Evolutionary conservation across 2,329 filamentous ascomycete genomes (phyloP).

Genomic region (Colletotrichum aenigma): DNA sequence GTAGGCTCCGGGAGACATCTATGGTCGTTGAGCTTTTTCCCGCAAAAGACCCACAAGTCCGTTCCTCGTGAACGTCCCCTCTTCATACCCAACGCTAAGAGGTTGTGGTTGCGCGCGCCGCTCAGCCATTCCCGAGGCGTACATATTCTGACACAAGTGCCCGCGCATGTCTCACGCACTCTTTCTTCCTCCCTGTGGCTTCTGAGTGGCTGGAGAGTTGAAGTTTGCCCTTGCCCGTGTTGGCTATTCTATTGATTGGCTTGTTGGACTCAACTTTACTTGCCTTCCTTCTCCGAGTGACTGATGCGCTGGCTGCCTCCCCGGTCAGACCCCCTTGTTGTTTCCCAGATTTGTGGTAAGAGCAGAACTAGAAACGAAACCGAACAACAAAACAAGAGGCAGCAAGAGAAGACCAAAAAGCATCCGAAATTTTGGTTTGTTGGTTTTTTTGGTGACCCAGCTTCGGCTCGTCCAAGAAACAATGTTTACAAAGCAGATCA

Average conservation of each 20-base stretch:
- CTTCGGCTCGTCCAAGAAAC: background rate
- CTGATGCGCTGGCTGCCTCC: conserved; percentile 3
- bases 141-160: conserved; percentile 15
- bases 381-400: background rate
- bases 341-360: background rate
- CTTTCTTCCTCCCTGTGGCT: background rate
- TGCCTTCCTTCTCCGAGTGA: background rate
- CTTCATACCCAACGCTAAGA: background rate
- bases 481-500: background rate
- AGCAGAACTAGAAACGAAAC: background rate
- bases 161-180: conserved; percentile 8
- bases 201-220: background rate
- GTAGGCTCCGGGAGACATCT: no score
- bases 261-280: background rate
- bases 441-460: background rate
- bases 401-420: background rate
- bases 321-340: background rate
- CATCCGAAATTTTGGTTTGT: background rate
- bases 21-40: background rate
- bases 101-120: background rate
- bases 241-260: background rate
- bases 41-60: background rate
- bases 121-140: conserved; percentile 16
- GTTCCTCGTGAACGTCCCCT: background rate
- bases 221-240: background rate